Percentiles rank a stretch among this genome's conserved stretches.
Conservation (phyloP, 495 filamentous ascomycete species). For the Aspergillus haitiensis region DNA sequence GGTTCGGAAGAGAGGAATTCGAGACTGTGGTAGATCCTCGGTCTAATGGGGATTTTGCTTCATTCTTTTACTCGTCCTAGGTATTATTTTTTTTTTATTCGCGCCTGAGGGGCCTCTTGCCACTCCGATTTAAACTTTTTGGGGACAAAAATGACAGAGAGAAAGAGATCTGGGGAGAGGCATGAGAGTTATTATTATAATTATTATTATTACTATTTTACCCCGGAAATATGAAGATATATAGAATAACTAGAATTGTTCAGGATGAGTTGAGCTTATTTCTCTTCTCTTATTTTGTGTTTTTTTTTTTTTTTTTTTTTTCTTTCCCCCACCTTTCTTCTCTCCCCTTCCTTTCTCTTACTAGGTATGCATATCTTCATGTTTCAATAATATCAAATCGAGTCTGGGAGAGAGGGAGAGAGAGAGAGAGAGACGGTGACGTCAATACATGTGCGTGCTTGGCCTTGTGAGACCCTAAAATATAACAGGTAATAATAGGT, state of each 20-base stretch:
- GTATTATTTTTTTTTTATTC: not conserved
- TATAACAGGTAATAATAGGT: too few species aligned
- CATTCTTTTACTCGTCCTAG: constrained; percentile 5
- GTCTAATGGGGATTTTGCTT: constrained; percentile 38
- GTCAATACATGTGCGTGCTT: constrained; percentile 34
- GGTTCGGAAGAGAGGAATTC: constrained; percentile 47
- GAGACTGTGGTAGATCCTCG: constrained; percentile 41
- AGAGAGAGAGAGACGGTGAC: constrained; percentile 23
- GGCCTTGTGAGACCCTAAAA: too few species aligned
- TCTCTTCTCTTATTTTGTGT: too few species aligned
- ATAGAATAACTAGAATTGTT: too few species aligned
- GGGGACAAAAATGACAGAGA: not conserved
- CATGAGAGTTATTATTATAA: too few species aligned
- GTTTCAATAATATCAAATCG: not conserved
- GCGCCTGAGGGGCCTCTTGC: not conserved
- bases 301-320: too few species aligned
- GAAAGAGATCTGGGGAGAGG: not conserved
- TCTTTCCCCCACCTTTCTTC: too few species aligned
- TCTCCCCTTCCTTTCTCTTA: too few species aligned
- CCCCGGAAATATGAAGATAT: too few species aligned
- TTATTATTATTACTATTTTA: too few species aligned
- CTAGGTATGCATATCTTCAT: not conserved
- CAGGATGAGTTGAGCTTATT: too few species aligned
- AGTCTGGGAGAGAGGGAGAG: not conserved
- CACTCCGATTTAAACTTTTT: constrained; percentile 3